phyloP scores from a whole-genome alignment of 2,329 filamentous ascomycete genomes.

The Curvularia eragrostidis region DNA sequence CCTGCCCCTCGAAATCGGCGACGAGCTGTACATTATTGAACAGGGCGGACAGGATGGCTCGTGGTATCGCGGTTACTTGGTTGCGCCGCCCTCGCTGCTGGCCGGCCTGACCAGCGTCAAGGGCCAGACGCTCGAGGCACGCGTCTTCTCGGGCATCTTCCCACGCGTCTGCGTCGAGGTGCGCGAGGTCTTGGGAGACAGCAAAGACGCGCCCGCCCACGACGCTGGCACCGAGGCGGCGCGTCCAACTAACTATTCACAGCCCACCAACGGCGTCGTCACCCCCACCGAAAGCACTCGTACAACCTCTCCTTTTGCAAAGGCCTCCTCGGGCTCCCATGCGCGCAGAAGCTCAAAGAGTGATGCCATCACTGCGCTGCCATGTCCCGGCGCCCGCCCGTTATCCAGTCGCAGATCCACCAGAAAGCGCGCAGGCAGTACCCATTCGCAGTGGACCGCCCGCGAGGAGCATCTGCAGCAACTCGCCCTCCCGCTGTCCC shows the following conservation, averaged over 20 bases:
- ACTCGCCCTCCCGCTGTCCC: constrained; percentile 49
- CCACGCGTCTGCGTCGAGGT: constrained; percentile 94
- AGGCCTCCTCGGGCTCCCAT: constrained; percentile 16
- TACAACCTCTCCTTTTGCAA: constrained; percentile 35
- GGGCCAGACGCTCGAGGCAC: constrained; percentile 90
- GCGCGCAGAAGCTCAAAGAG: constrained; percentile 32
- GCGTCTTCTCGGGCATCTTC: constrained; percentile 98
- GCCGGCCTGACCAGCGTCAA: constrained; percentile 89
- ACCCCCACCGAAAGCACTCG: constrained; percentile 49
- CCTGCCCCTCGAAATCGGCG: constrained; percentile 94
- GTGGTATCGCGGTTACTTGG: constrained; percentile 95
- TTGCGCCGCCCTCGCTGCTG: constrained; percentile 90
- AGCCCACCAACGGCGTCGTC: constrained; percentile 46
- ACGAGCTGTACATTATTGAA: constrained; percentile 98
- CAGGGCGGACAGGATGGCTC: constrained; percentile 83
- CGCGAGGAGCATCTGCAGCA: constrained; percentile 50
- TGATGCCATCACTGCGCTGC: constrained; percentile 35
- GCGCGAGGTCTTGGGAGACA: constrained; percentile 81
- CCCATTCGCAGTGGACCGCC: constrained; percentile 49
- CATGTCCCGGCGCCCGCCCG: constrained; percentile 34
- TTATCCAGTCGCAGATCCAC: constrained; percentile 39
- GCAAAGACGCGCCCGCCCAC: constrained; percentile 30
- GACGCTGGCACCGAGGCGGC: constrained; percentile 28
- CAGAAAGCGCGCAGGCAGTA: constrained; percentile 45
- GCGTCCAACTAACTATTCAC: constrained; percentile 30